These are phyloP conservation scores for Helicostylum pulchrum DNA, from an alignment of 192 early-diverging fungal species.

Conservation along the genomic window DNA sequence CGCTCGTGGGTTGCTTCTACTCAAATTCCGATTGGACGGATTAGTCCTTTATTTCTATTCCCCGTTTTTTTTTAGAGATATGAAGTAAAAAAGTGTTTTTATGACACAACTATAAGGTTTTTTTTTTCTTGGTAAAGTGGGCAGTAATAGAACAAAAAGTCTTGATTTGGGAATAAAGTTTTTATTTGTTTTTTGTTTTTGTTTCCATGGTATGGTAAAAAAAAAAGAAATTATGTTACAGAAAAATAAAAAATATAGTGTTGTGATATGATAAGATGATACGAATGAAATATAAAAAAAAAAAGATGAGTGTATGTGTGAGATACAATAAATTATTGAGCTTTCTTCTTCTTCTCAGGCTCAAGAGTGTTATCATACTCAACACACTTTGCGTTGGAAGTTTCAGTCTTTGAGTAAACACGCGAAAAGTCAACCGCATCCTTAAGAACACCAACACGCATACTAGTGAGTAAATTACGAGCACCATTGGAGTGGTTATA, in stretches of 20 bases:
- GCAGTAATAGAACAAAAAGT: no score
- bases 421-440: constrained; percentile 33
- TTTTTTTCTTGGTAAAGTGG: no score
- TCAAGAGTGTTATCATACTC: constrained; percentile 16
- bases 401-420: background rate
- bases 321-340: background rate
- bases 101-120: no score
- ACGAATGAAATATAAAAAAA: constrained; percentile 2
- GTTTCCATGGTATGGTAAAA: no score
- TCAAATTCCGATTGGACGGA: no score
- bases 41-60: no score
- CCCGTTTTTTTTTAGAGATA: no score
- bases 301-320: background rate
- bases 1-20: no score
- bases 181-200: no score
- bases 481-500: constrained; percentile 91
- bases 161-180: no score
- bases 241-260: background rate
- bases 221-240: no score
- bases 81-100: no score
- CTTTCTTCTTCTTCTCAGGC: constrained; percentile 14
- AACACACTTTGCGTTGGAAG: background rate
- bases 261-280: constrained; percentile 5
- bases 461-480: constrained; percentile 71
- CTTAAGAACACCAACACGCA: constrained; percentile 62